phyloP scores from a whole-genome alignment of 2,329 filamentous ascomycete genomes.

The Fusarium sp. region DNA sequence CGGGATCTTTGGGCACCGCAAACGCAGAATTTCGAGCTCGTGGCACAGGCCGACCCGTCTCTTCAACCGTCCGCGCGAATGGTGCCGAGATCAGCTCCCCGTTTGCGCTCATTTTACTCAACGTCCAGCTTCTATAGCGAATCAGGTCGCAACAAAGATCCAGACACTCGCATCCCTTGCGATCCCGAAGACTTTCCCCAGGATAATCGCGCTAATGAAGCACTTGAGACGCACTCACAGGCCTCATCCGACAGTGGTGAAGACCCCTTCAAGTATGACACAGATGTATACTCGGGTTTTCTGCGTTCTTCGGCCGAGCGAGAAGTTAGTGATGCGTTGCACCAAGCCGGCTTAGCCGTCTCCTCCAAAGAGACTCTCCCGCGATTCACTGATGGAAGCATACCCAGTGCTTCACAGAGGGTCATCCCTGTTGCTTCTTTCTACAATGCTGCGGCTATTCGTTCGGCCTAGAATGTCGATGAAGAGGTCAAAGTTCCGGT shows the following conservation, averaged over 20 bases:
- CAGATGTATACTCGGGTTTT: conserved; percentile 55
- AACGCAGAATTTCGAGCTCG: conserved; percentile 26
- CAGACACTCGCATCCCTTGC: conserved; percentile 7
- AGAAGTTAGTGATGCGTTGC: conserved; percentile 59
- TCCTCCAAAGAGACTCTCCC: conserved; percentile 23
- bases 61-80: conserved; percentile 22
- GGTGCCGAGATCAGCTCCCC: conserved; percentile 21
- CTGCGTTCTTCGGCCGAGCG: conserved; percentile 57
- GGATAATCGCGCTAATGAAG: conserved; percentile 14
- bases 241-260: conserved; percentile 54
- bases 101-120: conserved; percentile 47
- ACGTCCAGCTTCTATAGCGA: conserved; percentile 49
- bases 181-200: background rate
- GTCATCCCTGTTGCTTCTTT: conserved; percentile 47
- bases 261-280: conserved; percentile 64
- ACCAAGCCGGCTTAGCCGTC: conserved; percentile 45
- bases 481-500: conserved; percentile 56
- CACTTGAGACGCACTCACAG: conserved; percentile 43
- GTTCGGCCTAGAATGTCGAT: conserved; percentile 58
- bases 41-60: conserved; percentile 28
- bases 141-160: conserved; percentile 10
- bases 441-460: conserved; percentile 55
- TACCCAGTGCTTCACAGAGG: conserved; percentile 12
- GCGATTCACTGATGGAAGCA: conserved; percentile 10
- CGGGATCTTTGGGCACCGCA: conserved; percentile 9